Evolutionary conservation across 2,329 filamentous ascomycete species (phyloP).

Genomic region (Talaromyces sp.): DNA sequence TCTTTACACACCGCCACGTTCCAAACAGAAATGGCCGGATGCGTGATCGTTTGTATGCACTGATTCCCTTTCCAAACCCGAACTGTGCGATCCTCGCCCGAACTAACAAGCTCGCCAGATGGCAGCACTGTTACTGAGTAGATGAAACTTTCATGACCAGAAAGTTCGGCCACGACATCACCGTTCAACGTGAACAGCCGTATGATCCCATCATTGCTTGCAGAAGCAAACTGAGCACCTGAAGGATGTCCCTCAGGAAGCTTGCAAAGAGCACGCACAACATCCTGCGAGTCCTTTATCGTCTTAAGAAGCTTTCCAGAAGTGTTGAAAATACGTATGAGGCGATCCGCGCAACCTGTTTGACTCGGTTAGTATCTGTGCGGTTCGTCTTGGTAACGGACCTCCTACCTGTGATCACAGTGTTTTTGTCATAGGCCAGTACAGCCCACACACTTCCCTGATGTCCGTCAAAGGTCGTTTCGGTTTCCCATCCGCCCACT

Average conservation of each 20-base stretch:
- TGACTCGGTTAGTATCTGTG: neutral
- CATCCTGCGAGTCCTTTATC: conserved; percentile 67
- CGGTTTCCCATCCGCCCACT: conserved; percentile 76
- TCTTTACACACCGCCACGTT: conserved; percentile 73
- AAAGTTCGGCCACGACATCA: conserved; percentile 66
- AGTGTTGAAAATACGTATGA: conserved; percentile 73
- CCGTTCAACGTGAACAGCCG: conserved; percentile 81
- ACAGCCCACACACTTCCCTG: conserved; percentile 87
- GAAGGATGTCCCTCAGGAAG: conserved; percentile 70
- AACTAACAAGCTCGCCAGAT: conserved; percentile 81
- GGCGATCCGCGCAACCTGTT: conserved; percentile 75
- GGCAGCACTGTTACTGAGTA: conserved; percentile 76
- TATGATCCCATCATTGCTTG: conserved; percentile 86
- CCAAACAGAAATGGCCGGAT: conserved; percentile 96
- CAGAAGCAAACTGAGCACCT: conserved; percentile 87
- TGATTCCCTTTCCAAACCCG: conserved; percentile 77
- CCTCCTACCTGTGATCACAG: conserved; percentile 63
- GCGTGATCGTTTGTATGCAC: conserved; percentile 92
- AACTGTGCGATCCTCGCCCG: conserved; percentile 90
- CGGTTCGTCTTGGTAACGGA: neutral
- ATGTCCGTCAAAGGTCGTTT: conserved; percentile 67
- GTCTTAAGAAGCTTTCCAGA: conserved; percentile 58
- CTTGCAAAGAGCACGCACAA: conserved; percentile 81
- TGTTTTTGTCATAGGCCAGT: conserved; percentile 70
- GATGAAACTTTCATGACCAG: conserved; percentile 91